phyloP scores from a whole-genome alignment of 2,329 filamentous ascomycete genomes.

The Fusarium euwallaceae region DNA sequence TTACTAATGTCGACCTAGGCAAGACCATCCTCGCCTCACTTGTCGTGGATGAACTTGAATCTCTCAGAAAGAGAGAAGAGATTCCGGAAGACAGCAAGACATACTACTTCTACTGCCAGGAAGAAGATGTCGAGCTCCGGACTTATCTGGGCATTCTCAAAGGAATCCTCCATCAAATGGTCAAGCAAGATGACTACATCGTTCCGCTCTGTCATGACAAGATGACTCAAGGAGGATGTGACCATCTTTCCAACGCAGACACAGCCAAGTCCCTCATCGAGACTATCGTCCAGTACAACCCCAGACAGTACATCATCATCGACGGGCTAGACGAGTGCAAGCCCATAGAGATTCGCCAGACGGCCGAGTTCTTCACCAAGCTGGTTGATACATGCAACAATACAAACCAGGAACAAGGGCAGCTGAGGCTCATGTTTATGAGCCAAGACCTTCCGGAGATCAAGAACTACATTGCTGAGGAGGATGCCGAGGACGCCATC shows the following conservation, averaged over 20 bases:
- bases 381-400: conserved; percentile 10
- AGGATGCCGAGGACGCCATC: not conserved
- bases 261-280: conserved; percentile 49
- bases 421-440: not conserved
- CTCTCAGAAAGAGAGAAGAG: too few relatives aligned
- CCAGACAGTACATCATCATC: conserved; percentile 55
- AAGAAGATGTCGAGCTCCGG: not conserved
- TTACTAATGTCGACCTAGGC: not conserved
- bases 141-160: not conserved
- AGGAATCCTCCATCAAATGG: not conserved
- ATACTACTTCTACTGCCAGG: conserved; percentile 6
- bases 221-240: not conserved
- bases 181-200: not conserved
- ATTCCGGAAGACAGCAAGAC: not conserved
- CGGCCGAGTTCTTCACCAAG: conserved; percentile 43
- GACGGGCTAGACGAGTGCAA: conserved; percentile 60
- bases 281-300: conserved; percentile 45
- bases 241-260: conserved; percentile 9
- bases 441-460: not conserved
- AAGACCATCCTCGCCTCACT: not conserved
- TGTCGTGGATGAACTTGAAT: not conserved
- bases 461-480: not conserved
- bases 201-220: not conserved
- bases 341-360: conserved; percentile 44
- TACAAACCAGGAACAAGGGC: not conserved